These are phyloP conservation scores for Phytophthora megakarya DNA, from an alignment of 352 stramenopile genomes.

Conservation along the genomic window DNA sequence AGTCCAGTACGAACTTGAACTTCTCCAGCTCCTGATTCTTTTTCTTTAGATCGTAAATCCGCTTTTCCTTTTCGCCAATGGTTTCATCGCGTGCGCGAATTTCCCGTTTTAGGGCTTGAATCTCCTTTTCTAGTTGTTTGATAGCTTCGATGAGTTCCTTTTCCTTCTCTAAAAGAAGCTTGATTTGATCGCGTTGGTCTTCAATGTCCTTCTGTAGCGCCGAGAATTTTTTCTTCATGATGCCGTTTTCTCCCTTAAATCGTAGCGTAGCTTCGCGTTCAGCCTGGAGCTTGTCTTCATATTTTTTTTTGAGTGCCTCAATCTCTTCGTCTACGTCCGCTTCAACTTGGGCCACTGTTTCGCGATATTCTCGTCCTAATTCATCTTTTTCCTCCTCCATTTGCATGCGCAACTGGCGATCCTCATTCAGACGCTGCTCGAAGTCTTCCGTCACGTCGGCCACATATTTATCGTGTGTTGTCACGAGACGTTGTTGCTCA, in stretches of 20 bases:
- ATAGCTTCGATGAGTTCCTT: conserved; percentile 88
- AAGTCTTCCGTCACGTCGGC: conserved; percentile 92
- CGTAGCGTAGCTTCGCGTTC: conserved; percentile 88
- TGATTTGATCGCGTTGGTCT: conserved; percentile 91
- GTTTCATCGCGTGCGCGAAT: conserved; percentile 95
- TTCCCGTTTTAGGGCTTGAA: conserved; percentile 94
- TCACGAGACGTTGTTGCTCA: conserved; percentile 65
- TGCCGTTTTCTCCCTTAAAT: conserved; percentile 93
- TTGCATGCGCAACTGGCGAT: conserved; percentile 76
- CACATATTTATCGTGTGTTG: conserved; percentile 83
- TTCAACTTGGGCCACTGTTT: conserved; percentile 80
- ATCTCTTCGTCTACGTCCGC: conserved; percentile 90
- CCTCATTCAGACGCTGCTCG: conserved; percentile 87
- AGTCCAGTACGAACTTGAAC: conserved; percentile 97
- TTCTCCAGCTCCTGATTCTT: conserved; percentile 97
- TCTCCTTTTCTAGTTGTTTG: conserved; percentile 90
- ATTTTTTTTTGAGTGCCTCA: conserved; percentile 85
- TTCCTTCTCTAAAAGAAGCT: conserved; percentile 86
- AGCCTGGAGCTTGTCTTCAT: conserved; percentile 85
- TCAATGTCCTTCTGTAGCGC: conserved; percentile 92
- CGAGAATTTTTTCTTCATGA: conserved; percentile 95
- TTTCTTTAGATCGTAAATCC: conserved; percentile 95
- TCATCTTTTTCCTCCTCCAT: conserved; percentile 90
- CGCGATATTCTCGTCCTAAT: conserved; percentile 73
- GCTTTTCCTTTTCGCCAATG: conserved; percentile 95